Percentiles rank a stretch among this genome's conserved stretches.
These are phyloP conservation scores for Vanderwaltozyma polyspora DNA, from an alignment of 805 yeast genomes.

Conservation along the genomic window DNA sequence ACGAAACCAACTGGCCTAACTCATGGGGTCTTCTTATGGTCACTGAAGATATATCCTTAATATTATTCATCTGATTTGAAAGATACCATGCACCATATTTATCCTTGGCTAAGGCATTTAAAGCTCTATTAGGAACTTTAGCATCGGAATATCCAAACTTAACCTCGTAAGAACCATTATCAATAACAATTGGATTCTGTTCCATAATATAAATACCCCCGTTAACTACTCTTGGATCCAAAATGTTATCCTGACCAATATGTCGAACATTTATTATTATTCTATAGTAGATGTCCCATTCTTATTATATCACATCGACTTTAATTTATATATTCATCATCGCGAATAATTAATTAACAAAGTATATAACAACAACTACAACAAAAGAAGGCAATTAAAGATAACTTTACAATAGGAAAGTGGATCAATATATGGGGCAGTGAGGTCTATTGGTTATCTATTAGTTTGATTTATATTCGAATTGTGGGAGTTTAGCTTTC, in stretches of 20 bases:
- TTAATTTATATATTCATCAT: too few relatives aligned
- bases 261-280: too few relatives aligned
- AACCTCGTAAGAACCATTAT: slow-evolving; percentile 81
- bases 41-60: slow-evolving; percentile 66
- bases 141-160: slow-evolving; percentile 45
- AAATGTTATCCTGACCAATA: background rate
- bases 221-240: background rate
- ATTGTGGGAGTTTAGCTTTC: too few relatives aligned
- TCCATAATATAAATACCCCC: slow-evolving; percentile 15
- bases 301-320: too few relatives aligned
- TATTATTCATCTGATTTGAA: slow-evolving; percentile 54
- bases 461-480: too few relatives aligned
- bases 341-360: background rate
- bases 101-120: slow-evolving; percentile 64
- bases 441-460: too few relatives aligned
- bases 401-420: too few relatives aligned
- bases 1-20: slow-evolving; percentile 76
- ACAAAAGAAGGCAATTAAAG: too few relatives aligned
- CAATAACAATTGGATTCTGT: slow-evolving; percentile 44
- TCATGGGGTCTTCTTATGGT: slow-evolving; percentile 74
- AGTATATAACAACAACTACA: too few relatives aligned
- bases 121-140: slow-evolving; percentile 39
- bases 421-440: too few relatives aligned
- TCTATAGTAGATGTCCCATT: too few relatives aligned
- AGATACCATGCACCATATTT: slow-evolving; percentile 62